Evolutionary conservation across 768 basidiomycete species (phyloP), one percentile per base, ranked within the genome.

Genomic region (Epithele typhae): DNA sequence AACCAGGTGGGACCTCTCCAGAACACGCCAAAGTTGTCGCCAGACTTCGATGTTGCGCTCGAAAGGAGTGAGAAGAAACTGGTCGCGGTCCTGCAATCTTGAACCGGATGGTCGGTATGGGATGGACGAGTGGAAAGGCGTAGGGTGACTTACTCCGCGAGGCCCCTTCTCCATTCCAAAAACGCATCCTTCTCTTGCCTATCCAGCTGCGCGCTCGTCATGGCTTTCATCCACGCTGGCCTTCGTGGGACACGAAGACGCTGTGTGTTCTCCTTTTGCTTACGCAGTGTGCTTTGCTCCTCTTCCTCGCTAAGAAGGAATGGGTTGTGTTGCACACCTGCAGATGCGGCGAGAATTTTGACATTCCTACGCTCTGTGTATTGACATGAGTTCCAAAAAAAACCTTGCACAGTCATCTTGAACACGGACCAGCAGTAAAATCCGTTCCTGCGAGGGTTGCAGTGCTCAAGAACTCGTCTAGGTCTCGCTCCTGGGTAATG

Each of bases 1-100:
- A 25, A 98, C 69, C 19, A 99, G 79, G 57, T 96, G 90, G 1
- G 95, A 96, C 18, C 93, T 80, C 68, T 99, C 96, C 8, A 96
- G 68, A 1, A 98, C 96, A 42, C 96, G 77, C 96, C 96, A 99
- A 7, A 99, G 77, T 60, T 99, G 96, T 35, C 96, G 75, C 95
- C 96, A 98, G 11, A 99, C 96, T 72, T 98, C 94, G 25, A 99
- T 68, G 61, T 98, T 99, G 40, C 93, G 86, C 62, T 99, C 96
- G 59, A 96, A 99, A 4, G 93, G 95, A 0, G 94, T 95, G 1
- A 97, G 73, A n/a, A 97, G 76, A 23, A 98, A 79, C 33, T 81
- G 78, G 46, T 95, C 87, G 51, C 78, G 73, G 58, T 96, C 92
- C 61, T 95, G 92, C 11, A 97, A 71, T 47, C 93, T 96, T 27